A percentile compares a stretch with the other conserved stretches of the same genome.
phyloP scores from a whole-genome alignment of 176 grass and related monocot species.

The Poa pratensis region DNA sequence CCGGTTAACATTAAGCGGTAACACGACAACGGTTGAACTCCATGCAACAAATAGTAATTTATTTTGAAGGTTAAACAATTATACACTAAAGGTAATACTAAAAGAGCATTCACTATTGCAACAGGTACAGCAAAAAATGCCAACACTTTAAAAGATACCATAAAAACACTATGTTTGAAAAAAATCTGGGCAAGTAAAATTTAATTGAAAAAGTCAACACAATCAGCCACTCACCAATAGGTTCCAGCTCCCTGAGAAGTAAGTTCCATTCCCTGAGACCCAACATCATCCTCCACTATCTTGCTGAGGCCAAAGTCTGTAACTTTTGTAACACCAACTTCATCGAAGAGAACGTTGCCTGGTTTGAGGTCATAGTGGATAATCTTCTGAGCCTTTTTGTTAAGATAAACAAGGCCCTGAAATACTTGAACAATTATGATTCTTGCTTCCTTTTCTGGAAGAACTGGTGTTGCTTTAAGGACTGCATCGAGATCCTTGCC shows the following conservation, averaged over 20 bases:
- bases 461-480: constrained; percentile 91
- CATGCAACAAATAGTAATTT: constrained; percentile 27
- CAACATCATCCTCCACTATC: constrained; percentile 99
- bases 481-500: constrained; percentile 99
- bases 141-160: constrained; percentile 38
- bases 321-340: constrained; percentile 92
- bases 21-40: not conserved
- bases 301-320: constrained; percentile 99
- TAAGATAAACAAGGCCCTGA: constrained; percentile 96
- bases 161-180: constrained; percentile 5
- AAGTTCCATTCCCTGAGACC: constrained; percentile 98
- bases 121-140: constrained; percentile 24
- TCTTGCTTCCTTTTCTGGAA: constrained; percentile 98
- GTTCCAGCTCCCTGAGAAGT: constrained; percentile 99
- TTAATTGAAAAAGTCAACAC: constrained; percentile 36
- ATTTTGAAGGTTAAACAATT: constrained; percentile 27
- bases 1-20: not conserved
- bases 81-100: constrained; percentile 9
- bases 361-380: constrained; percentile 99
- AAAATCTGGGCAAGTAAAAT: not conserved
- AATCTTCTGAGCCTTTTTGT: constrained; percentile 94
- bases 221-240: constrained; percentile 91
- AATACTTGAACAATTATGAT: constrained; percentile 99
- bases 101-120: constrained; percentile 22
- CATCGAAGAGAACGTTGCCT: constrained; percentile 97